Percentiles rank a stretch among this genome's conserved stretches.
phyloP scores from a whole-genome alignment of 2,329 filamentous ascomycete genomes.

The Penicillium sp. region DNA sequence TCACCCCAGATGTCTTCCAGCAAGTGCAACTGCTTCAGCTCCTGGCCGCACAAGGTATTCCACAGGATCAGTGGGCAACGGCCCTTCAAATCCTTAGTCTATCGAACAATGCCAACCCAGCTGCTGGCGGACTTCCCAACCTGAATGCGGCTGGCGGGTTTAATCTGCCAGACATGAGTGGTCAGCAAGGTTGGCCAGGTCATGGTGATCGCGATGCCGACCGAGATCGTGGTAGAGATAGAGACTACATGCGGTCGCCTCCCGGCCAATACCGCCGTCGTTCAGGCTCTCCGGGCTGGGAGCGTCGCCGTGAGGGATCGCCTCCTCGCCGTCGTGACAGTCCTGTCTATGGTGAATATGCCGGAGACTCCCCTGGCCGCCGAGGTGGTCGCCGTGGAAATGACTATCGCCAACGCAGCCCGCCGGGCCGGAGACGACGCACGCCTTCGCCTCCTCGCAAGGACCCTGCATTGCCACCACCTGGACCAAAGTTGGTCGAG shows the following conservation, averaged over 20 bases:
- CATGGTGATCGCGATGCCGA: constrained; percentile 41
- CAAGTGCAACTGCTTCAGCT: constrained; percentile 73
- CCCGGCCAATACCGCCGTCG: constrained; percentile 61
- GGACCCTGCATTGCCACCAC: constrained; percentile 40
- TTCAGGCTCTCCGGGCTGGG: constrained; percentile 73
- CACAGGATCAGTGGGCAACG: constrained; percentile 69
- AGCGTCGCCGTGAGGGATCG: constrained; percentile 64
- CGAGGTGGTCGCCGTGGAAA: constrained; percentile 52
- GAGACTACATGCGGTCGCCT: constrained; percentile 61
- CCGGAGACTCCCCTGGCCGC: constrained; percentile 63
- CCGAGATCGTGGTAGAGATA: constrained; percentile 62
- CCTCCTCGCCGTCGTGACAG: constrained; percentile 62
- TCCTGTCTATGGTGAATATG: constrained; percentile 69
- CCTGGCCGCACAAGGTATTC: constrained; percentile 69
- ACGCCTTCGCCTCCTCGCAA: constrained; percentile 56
- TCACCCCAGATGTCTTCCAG: constrained; percentile 53
- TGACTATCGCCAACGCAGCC: constrained; percentile 85
- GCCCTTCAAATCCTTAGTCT: constrained; percentile 51
- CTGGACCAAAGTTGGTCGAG: constrained; percentile 70
- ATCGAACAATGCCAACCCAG: constrained; percentile 27
- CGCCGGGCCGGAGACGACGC: constrained; percentile 63
- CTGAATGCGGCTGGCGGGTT: constrained; percentile 32
- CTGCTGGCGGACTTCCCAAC: constrained; percentile 26
- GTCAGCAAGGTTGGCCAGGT: constrained; percentile 27
- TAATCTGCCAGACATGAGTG: constrained; percentile 18